phyloP scores from a whole-genome alignment of 2,329 filamentous ascomycete genomes.

The Nothophaeocryptopus gaeumannii region DNA sequence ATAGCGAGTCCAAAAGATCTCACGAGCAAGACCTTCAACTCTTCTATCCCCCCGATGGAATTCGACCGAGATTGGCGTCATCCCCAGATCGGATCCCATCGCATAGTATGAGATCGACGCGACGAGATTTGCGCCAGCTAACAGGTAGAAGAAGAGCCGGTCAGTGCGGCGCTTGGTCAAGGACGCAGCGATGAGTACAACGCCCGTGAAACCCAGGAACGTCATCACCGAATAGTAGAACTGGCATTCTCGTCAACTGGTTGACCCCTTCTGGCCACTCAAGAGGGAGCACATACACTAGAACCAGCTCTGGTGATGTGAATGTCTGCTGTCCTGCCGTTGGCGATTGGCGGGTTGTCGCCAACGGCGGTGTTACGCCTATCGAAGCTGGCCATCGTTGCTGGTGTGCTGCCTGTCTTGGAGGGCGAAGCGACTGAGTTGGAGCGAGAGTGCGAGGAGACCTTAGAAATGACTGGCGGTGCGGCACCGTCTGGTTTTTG shows the following conservation, averaged over 20 bases:
- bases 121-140: conserved; percentile 52
- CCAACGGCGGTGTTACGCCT: conserved; percentile 8
- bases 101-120: conserved; percentile 60
- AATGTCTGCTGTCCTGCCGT: conserved; percentile 15
- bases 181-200: conserved; percentile 50
- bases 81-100: conserved; percentile 62
- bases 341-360: conserved; percentile 16
- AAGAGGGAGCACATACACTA: conserved; percentile 5
- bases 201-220: conserved; percentile 52
- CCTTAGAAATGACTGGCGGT: too few relatives aligned
- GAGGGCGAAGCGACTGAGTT: too few relatives aligned
- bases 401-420: background rate
- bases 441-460: too few relatives aligned
- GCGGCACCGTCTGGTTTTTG: too few relatives aligned
- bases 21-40: conserved; percentile 50
- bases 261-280: too few relatives aligned
- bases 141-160: conserved; percentile 60
- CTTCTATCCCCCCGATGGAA: conserved; percentile 46
- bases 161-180: conserved; percentile 51
- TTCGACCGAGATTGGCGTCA: conserved; percentile 58
- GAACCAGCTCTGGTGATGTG: conserved; percentile 15
- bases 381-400: background rate
- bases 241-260: background rate
- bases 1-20: conserved; percentile 63
- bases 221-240: conserved; percentile 57